These are phyloP conservation scores for Pterocarpus santalinus DNA, from an alignment of 306 rosid genomes.

Conservation along the genomic window DNA sequence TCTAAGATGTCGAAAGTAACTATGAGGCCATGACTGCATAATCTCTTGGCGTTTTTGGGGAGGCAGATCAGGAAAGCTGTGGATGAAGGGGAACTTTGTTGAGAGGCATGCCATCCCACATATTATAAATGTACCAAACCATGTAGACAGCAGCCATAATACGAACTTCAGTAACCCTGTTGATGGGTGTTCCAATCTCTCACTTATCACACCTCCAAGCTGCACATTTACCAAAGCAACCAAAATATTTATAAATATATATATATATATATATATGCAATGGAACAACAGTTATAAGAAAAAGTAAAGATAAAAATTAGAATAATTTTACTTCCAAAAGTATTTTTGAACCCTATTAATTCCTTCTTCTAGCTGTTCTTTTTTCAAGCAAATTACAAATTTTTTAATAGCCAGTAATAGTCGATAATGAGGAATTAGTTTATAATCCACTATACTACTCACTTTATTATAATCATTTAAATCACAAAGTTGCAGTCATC, in stretches of 20 bases:
- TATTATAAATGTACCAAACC: slow-evolving; percentile 64
- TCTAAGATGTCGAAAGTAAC: slow-evolving; percentile 54
- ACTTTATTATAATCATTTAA: not conserved
- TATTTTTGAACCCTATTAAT: no score
- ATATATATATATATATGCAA: not conserved
- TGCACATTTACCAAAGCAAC: slow-evolving; percentile 31
- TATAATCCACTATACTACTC: not conserved
- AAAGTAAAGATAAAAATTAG: not conserved
- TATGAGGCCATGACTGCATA: slow-evolving; percentile 59
- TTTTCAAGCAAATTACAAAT: not conserved
- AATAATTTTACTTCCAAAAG: no score
- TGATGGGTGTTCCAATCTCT: slow-evolving; percentile 65
- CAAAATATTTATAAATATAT: not conserved
- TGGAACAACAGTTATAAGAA: not conserved
- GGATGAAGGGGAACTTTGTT: slow-evolving; percentile 62
- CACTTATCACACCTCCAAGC: slow-evolving; percentile 61
- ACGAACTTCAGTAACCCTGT: slow-evolving; percentile 51
- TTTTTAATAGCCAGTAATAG: not conserved
- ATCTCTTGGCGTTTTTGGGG: slow-evolving; percentile 56
- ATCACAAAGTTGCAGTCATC: not conserved
- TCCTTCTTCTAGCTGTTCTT: not conserved
- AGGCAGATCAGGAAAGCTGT: slow-evolving; percentile 44
- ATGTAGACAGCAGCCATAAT: slow-evolving; percentile 67
- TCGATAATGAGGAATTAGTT: not conserved
- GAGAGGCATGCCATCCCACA: slow-evolving; percentile 59